These are phyloP conservation scores for Escovopsis sp. DNA, from an alignment of 2,329 filamentous ascomycete species.

Conservation along the genomic window DNA sequence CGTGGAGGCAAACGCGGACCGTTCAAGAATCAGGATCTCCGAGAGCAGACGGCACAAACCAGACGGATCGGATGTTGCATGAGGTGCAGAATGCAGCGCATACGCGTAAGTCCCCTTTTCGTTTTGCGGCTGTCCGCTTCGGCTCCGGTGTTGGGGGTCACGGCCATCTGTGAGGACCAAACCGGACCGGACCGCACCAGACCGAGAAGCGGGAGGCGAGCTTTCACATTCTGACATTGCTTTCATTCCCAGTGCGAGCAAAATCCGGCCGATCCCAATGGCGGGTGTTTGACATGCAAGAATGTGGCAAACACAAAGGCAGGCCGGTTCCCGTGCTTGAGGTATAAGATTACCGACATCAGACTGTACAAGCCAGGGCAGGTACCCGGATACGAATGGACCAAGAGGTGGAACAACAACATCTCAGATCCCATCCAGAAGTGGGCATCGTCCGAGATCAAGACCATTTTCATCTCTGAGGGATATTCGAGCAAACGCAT, in stretches of 20 bases:
- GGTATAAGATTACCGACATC: slow-evolving; percentile 46
- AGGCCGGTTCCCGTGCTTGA: slow-evolving; percentile 40
- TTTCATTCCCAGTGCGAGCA: slow-evolving; percentile 33
- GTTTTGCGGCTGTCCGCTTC: too few relatives aligned
- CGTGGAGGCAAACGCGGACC: slow-evolving; percentile 31
- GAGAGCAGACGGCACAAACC: slow-evolving; percentile 41
- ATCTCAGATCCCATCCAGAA: slow-evolving; percentile 39
- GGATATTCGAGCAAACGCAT: slow-evolving; percentile 36
- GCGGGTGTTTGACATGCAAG: slow-evolving; percentile 38
- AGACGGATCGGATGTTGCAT: slow-evolving; percentile 45
- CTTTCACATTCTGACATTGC: background rate
- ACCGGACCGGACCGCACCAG: too few relatives aligned
- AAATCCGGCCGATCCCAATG: slow-evolving; percentile 30
- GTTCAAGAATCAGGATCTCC: slow-evolving; percentile 36
- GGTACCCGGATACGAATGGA: slow-evolving; percentile 45
- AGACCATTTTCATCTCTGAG: slow-evolving; percentile 36
- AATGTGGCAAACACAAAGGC: slow-evolving; percentile 36
- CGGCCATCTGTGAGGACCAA: too few relatives aligned
- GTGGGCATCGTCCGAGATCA: slow-evolving; percentile 39
- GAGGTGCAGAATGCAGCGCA: slow-evolving; percentile 46
- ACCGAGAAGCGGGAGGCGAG: background rate
- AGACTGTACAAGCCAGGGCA: slow-evolving; percentile 43
- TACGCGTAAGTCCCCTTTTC: slow-evolving; percentile 33
- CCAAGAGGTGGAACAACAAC: slow-evolving; percentile 40
- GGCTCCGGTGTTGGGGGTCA: background rate